Evolutionary conservation across 345 rosid species (phyloP).

Genomic region (Eucalyptus curtisii): DNA sequence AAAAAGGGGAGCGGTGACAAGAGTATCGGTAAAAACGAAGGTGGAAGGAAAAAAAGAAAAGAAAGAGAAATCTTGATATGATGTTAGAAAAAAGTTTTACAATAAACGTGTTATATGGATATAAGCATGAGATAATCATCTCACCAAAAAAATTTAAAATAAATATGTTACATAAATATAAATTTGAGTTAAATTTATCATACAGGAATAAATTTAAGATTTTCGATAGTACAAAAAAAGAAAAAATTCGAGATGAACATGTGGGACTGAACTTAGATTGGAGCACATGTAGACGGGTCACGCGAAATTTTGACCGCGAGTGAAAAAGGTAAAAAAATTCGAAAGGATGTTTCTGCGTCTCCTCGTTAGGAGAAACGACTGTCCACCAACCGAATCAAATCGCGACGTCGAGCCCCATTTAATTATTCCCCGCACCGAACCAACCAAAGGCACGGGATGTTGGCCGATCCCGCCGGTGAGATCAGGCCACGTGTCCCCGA

Average conservation of each 20-base stretch:
- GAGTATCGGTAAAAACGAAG: not conserved
- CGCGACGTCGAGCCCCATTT: not conserved
- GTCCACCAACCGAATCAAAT: not conserved
- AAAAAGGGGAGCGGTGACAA: not conserved
- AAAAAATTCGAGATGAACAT: too few relatives aligned
- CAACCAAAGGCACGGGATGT: not conserved
- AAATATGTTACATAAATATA: too few relatives aligned
- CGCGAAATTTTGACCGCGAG: not conserved
- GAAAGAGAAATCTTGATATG: too few relatives aligned
- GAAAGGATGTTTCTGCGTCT: not conserved
- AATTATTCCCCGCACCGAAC: not conserved
- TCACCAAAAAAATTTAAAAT: too few relatives aligned
- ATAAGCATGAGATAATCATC: rapidly evolving
- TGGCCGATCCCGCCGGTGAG: not conserved
- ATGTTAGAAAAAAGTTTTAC: too few relatives aligned
- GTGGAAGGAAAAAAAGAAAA: not conserved
- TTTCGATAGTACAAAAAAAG: too few relatives aligned
- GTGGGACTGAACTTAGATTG: too few relatives aligned
- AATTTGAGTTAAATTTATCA: too few relatives aligned
- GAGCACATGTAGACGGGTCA: too few relatives aligned
- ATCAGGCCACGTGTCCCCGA: not conserved
- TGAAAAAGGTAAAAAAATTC: not conserved
- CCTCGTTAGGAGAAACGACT: not conserved
- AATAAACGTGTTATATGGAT: too few relatives aligned
- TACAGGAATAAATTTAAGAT: too few relatives aligned